Evolutionary conservation across 202 grass and related monocot species (phyloP).

Genomic region (Dendrocalamus latiflorus): DNA sequence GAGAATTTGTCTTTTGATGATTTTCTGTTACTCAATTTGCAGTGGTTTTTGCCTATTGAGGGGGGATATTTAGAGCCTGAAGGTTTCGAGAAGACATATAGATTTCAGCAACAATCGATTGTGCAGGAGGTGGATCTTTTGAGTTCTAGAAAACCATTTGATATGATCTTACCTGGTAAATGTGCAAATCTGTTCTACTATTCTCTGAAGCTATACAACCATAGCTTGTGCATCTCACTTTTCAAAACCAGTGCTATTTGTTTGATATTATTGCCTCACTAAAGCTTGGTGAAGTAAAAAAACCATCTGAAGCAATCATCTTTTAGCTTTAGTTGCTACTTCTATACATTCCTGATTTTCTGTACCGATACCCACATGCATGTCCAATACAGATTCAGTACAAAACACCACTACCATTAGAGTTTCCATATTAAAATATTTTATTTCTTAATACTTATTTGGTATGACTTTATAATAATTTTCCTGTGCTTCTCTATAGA

Average conservation of each 20-base stretch:
- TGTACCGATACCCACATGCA: not conserved
- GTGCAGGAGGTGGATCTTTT: constrained; percentile 45
- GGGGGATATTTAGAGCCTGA: constrained; percentile 70
- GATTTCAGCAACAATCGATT: constrained; percentile 41
- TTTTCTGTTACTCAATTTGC: constrained; percentile 28
- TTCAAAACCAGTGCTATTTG: not conserved
- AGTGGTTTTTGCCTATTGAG: constrained; percentile 76
- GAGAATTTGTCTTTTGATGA: constrained; percentile 3
- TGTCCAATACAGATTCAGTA: not conserved
- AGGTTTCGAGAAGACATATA: constrained; percentile 69
- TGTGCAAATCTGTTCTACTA: not conserved
- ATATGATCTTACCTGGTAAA: constrained; percentile 95
- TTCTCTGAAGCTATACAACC: constrained; percentile 14
- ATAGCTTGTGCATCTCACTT: not conserved
- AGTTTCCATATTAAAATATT: not conserved
- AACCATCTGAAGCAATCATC: not conserved
- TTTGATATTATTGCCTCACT: not conserved
- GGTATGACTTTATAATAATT: not conserved
- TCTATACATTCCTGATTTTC: not conserved
- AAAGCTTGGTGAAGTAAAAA: not conserved
- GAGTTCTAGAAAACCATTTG: constrained; percentile 72
- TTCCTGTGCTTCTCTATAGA: not conserved
- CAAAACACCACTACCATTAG: not conserved
- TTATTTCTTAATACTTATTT: constrained; percentile 4
- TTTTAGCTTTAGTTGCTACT: not conserved